Evolutionary conservation across 441 rosid species (phyloP), one percentile per base, ranked within the genome.

Genomic region (Omphalea diandra): DNA sequence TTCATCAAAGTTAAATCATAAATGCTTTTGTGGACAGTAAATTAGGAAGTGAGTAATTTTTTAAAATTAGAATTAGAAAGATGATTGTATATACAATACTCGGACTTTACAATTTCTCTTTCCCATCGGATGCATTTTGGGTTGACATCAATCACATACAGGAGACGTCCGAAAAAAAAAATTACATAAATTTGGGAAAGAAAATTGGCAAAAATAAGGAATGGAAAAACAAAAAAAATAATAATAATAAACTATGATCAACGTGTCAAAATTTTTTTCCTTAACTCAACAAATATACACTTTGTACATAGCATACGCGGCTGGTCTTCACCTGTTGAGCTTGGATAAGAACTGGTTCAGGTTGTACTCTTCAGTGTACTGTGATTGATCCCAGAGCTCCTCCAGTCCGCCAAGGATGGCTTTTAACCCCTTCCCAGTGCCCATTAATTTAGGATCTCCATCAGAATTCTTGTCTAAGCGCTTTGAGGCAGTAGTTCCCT

Each of bases 381-480:
- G 99, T 46, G 99, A 91, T 76, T 96, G 97, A 81, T 96, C 98
- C 99, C 99, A 96, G 33, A 96, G 93, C 60, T 96, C 99, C 82
- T 91, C 97, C 72, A 96, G 78, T 69, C 94, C 97, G 44, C 98
- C 93, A 27, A 96, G 96, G 60, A 96, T 89, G 74, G 96, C 93
- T 73, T 96, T 96, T 18, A 96, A 33, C 20, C 99, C 98, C 77
- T 90, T 96, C 4, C 97, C 97, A 0, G 93, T 77, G 70, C 99
- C 98, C 83, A 75, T 71, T 76, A 83, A 47, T 74, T 83, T 79
- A 2, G 83, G 88, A 57, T 96, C 97, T 50, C 81, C 91, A 35
- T 87, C 88, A 7, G 69, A 12, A 60, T 74, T 77, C 29, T 82
- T 81, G 43, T 87, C 97, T 27, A 84, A 47, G 43, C 75, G 86